Base-by-base conservation (phyloP, 768 basidiomycete species). In the Leccinellum rugosiceps region DNA sequence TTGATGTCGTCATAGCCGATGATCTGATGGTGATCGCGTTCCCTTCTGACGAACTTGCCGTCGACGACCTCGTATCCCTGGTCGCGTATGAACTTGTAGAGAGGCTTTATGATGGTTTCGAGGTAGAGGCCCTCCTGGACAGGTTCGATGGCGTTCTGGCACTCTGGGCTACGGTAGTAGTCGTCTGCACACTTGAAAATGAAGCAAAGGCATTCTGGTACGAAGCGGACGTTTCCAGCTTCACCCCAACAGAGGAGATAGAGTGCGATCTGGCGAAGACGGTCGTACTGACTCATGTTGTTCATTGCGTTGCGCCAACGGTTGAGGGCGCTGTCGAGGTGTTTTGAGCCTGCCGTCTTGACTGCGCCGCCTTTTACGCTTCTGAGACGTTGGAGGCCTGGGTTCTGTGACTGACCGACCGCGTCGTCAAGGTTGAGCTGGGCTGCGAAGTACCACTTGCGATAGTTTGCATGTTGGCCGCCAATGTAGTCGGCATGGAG, bases 1-100 rank as follows among this genome's bases (percentile, higher is more conserved):
- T 99, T 99, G 76, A 99, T 92, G 71, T 99, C 97, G 72, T 99
- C 97, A 70, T 99, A 99, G n/a, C 97, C 97, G 64, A 98, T 94
- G 70, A 98, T 92, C 64, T 93, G 79, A 59, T 94, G 84, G 74
- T 98, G 97, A 66, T 98, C 97, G 74, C 82, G 91, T 80, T 98
- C 97, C 69, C 87, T 85, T 57, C 93, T 78, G 26, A 98, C 89
- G 72, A 96, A 98, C 73, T 95, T 95, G 47, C 93, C 95, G 61
- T 98, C 96, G 14, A 88, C 79, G 55, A 92, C 90, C 71, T 99
- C 95, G 74, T 98, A 99, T 0, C 93, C 94, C 72, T 99, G 95
- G 72, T 99, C 95, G 25, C 97, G 83, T 78, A 99, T 90, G 78
- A 94, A 98, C 56, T 87, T 82, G 76, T 98, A 99, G 44, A 99